Base-by-base conservation (phyloP, 768 basidiomycete genomes). In the Lentinula boryana region DNA sequence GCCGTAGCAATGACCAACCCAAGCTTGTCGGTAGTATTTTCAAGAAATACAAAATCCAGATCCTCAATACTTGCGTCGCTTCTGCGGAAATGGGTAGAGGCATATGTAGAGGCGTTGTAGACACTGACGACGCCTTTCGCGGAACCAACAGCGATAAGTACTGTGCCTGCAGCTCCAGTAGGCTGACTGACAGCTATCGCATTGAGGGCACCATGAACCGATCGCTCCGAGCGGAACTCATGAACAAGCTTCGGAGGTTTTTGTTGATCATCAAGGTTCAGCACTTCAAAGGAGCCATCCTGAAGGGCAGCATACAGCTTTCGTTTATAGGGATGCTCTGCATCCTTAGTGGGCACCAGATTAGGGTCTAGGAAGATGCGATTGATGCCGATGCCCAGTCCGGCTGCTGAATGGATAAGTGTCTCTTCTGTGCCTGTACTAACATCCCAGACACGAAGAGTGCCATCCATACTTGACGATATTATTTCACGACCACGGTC, bases 391-490 rank as follows among this genome's bases (percentile, higher is more conserved):
- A 75, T 64, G 38, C 69, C 75, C 27, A 67, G 64, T 16, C 69
- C 68, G 10, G 69, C 70, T 18, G 72, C 70, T 0, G 79, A 70
- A 4, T 73, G 71, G 54, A 88, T 62, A 12, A 80, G 73, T 9
- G 76, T 68, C 8, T 85, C 76, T 61, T 79, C 76, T 21, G 75
- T 70, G 2, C 81, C 82, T 7, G 77, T 74, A 2, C 84, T 78
- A 7, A 91, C 83, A 63, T 91, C 86, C 91, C 91, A 92, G 3
- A 91, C 73, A 52, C 84, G 79, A 23, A 91, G 67, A 0, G 86
- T 87, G 2, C 84, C 82, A 68, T 93, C 91, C 60, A 85, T 83
- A 0, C 86, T 82, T 5, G 80, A 74, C 9, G 88, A 88, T 5
- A 93, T 66, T 53, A 93, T 70, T 65, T 86, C 85, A 23, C 84